Conservation (phyloP, 495 filamentous ascomycete genomes). For the Cercophora samala region DNA sequence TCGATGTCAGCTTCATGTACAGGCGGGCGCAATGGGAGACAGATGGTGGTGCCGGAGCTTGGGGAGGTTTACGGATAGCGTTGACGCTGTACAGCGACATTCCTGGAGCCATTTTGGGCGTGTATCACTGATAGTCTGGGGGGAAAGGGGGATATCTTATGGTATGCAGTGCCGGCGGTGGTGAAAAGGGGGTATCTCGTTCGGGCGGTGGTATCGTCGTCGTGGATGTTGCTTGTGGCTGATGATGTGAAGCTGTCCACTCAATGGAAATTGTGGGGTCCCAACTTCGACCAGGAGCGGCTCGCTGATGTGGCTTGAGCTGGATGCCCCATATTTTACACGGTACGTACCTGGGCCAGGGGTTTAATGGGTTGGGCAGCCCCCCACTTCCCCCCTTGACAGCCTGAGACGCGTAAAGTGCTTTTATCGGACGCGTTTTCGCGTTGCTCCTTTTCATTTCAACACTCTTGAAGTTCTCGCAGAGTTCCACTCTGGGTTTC, state of each 20-base stretch:
- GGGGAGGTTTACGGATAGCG: constrained; percentile 60
- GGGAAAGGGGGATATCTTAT: not conserved
- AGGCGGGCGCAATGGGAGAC: not conserved
- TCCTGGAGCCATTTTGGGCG: constrained; percentile 44
- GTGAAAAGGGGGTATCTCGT: not conserved
- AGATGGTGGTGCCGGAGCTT: constrained; percentile 1
- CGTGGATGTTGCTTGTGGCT: constrained; percentile 8
- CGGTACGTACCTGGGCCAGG: constrained; percentile 30
- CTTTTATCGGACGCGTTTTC: constrained; percentile 25
- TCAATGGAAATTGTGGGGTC: constrained; percentile 26
- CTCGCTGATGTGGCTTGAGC: constrained; percentile 33
- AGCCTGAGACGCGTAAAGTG: constrained; percentile 29
- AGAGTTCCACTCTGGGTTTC: constrained; percentile 8
- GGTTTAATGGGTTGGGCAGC: constrained; percentile 23
- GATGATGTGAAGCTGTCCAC: constrained; percentile 1
- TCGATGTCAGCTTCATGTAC: constrained; percentile 7
- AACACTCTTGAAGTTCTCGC: constrained; percentile 14
- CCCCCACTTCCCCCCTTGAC: constrained; percentile 14
- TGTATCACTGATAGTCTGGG: not conserved
- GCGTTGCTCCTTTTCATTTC: constrained; percentile 27
- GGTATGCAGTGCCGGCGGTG: not conserved
- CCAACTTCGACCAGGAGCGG: constrained; percentile 5
- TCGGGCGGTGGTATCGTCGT: constrained; percentile 10
- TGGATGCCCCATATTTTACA: constrained; percentile 19
- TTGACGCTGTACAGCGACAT: constrained; percentile 91